Percentiles rank a stretch among this genome's conserved stretches.
These are phyloP conservation scores for Fusarium succisae DNA, from an alignment of 2,329 filamentous ascomycete species.

Conservation along the genomic window DNA sequence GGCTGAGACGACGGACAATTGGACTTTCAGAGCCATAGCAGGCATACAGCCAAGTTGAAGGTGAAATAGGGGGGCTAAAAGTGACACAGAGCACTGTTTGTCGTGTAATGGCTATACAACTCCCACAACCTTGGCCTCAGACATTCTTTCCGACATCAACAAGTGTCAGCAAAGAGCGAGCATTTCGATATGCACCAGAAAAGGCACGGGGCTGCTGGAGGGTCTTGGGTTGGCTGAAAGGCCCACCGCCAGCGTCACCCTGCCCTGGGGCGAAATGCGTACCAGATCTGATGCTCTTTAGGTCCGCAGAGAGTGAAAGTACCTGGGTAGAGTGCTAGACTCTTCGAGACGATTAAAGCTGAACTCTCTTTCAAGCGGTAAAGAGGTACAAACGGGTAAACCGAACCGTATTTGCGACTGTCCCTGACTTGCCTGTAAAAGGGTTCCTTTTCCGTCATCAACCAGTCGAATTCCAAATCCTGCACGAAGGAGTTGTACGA, in stretches of 20 bases:
- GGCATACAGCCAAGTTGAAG: not conserved
- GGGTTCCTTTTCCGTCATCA: not conserved
- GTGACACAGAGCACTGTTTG: not conserved
- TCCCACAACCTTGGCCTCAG: not conserved
- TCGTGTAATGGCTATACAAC: not conserved
- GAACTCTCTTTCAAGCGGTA: slow-evolving; percentile 28
- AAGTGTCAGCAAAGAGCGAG: slow-evolving; percentile 8
- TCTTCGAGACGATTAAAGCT: slow-evolving; percentile 16
- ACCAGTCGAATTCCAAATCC: not conserved
- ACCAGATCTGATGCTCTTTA: slow-evolving; percentile 25
- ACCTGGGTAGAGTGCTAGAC: slow-evolving; percentile 22
- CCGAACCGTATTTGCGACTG: slow-evolving; percentile 14
- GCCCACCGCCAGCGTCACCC: slow-evolving; percentile 34
- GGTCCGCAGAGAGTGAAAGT: not conserved
- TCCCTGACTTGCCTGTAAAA: slow-evolving; percentile 25
- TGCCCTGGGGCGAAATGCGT: slow-evolving; percentile 31
- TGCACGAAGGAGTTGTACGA: not conserved
- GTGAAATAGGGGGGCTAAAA: not conserved
- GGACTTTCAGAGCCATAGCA: not conserved
- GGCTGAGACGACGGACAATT: slow-evolving; percentile 10
- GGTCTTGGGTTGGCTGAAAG: slow-evolving; percentile 32
- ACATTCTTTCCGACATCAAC: not conserved
- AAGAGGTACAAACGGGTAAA: slow-evolving; percentile 17
- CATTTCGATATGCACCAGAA: slow-evolving; percentile 8
- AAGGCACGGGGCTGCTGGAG: slow-evolving; percentile 38